phyloP scores from a whole-genome alignment of 1,284 basidiomycete species.

The Polyporus tsugae region DNA sequence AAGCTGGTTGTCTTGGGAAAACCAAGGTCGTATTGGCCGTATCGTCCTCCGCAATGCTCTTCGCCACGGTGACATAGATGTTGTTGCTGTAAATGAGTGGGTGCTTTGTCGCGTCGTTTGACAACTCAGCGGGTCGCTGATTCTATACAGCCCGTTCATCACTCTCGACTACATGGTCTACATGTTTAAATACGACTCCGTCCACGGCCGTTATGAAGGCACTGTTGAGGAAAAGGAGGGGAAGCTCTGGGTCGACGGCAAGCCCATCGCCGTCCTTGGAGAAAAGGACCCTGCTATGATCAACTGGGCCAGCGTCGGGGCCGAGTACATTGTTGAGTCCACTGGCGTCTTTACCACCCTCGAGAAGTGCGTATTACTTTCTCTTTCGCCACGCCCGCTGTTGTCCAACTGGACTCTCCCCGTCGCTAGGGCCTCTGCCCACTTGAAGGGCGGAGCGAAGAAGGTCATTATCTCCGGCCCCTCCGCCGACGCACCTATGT shows the following conservation, averaged over 20 bases:
- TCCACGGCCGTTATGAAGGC: slow-evolving; percentile 96
- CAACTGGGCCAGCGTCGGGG: slow-evolving; percentile 83
- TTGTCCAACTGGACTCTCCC: not conserved
- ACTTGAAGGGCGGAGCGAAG: slow-evolving; percentile 99
- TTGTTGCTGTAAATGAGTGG: slow-evolving; percentile 92
- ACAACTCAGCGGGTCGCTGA: not conserved
- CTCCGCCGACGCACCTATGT: slow-evolving; percentile 99
- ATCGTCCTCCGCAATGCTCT: slow-evolving; percentile 98
- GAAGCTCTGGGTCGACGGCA: slow-evolving; percentile 90
- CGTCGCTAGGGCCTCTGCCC: slow-evolving; percentile 78
- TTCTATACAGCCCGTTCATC: slow-evolving; percentile 83
- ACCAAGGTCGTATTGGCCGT: slow-evolving; percentile 91
- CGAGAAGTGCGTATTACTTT: slow-evolving; percentile 64
- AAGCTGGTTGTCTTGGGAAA: not conserved
- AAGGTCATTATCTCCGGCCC: slow-evolving; percentile 99
- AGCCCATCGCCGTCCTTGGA: slow-evolving; percentile 81
- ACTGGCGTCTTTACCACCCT: slow-evolving; percentile 99
- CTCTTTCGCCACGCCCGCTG: slow-evolving; percentile 5
- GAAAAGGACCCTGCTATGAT: slow-evolving; percentile 93
- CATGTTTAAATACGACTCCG: slow-evolving; percentile 99
- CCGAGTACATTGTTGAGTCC: slow-evolving; percentile 96
- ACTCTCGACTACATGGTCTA: slow-evolving; percentile 98
- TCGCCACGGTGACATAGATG: slow-evolving; percentile 76
- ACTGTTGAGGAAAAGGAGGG: slow-evolving; percentile 85
- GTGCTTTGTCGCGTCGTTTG: slow-evolving; percentile 40